A percentile compares a stretch with the other conserved stretches of the same genome.
These are phyloP conservation scores for Tetrahymena malaccensis DNA, from an alignment of 73 alveolate species.

Conservation along the genomic window DNA sequence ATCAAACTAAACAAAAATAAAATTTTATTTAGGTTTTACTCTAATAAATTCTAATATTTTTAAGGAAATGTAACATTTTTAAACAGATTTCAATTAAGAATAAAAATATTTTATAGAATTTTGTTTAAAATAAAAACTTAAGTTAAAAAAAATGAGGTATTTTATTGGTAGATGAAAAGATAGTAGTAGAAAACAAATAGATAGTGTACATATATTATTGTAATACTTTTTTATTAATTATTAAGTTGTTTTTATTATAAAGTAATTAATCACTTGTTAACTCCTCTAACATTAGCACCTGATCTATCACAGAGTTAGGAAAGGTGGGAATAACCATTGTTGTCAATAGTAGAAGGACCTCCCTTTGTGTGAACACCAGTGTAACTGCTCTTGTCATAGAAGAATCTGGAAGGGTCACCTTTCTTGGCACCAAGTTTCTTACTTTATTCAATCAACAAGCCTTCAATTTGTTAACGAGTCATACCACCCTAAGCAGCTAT, in stretches of 20 bases:
- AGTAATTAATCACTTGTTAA: not conserved
- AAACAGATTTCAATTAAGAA: not conserved
- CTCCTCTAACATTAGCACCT: not conserved
- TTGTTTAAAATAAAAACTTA: not conserved
- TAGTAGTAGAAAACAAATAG: not conserved
- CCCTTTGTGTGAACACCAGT: conserved; percentile 93
- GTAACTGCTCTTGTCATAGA: conserved; percentile 69
- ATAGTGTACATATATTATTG: not conserved
- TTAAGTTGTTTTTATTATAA: not conserved
- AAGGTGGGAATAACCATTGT: not conserved
- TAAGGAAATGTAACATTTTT: too few relatives aligned
- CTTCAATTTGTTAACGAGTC: not conserved
- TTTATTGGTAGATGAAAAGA: not conserved
- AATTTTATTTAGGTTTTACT: too few relatives aligned
- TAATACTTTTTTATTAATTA: not conserved
- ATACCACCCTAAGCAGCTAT: not conserved
- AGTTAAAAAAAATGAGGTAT: not conserved
- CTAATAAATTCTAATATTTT: too few relatives aligned
- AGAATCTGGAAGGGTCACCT: conserved; percentile 60
- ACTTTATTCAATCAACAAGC: not conserved
- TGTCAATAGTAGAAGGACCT: conserved; percentile 85
- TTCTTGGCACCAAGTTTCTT: conserved; percentile 47
- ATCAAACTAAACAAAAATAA: too few relatives aligned
- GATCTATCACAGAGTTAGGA: not conserved
- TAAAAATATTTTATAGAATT: not conserved